These are phyloP conservation scores for Mycosphaerella sp. DNA, from an alignment of 2,329 filamentous ascomycete species.

Conservation along the genomic window DNA sequence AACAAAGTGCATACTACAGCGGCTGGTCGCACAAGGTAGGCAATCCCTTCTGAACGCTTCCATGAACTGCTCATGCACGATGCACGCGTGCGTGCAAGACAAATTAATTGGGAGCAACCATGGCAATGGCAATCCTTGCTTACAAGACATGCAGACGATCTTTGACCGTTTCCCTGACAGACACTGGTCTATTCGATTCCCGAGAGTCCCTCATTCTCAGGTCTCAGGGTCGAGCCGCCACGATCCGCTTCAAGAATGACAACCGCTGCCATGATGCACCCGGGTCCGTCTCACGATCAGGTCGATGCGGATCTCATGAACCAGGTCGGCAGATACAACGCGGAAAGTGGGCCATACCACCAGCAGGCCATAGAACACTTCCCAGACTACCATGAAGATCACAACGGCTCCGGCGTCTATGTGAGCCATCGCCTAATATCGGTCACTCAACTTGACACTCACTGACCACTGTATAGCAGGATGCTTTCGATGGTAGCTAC, in stretches of 20 bases:
- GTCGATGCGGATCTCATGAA: slow-evolving; percentile 35
- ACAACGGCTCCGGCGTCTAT: slow-evolving; percentile 31
- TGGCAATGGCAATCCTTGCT: slow-evolving; percentile 28
- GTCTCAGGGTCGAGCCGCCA: slow-evolving; percentile 20
- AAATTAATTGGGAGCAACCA: slow-evolving; percentile 26
- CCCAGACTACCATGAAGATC: slow-evolving; percentile 30
- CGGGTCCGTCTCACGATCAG: slow-evolving; percentile 21
- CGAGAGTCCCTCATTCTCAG: slow-evolving; percentile 16
- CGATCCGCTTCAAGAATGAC: slow-evolving; percentile 23
- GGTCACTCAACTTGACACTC: background rate
- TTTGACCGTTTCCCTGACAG: slow-evolving; percentile 15
- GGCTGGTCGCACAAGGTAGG: slow-evolving; percentile 31
- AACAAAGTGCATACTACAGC: slow-evolving; percentile 28
- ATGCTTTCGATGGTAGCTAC: slow-evolving; percentile 26
- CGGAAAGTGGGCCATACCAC: slow-evolving; percentile 24
- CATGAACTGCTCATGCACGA: slow-evolving; percentile 24
- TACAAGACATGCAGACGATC: slow-evolving; percentile 33
- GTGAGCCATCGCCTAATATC: slow-evolving; percentile 20
- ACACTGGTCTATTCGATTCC: slow-evolving; percentile 14
- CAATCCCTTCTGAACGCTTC: slow-evolving; percentile 15
- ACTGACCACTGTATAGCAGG: slow-evolving; percentile 25
- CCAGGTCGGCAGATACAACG: slow-evolving; percentile 41
- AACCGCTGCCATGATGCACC: slow-evolving; percentile 24
- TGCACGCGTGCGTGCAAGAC: slow-evolving; percentile 25
- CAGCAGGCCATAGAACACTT: slow-evolving; percentile 32